Evolutionary conservation across 257 asterid species (phyloP), one percentile per base, ranked within the genome.

Genomic region (Capsicum baccatum): DNA sequence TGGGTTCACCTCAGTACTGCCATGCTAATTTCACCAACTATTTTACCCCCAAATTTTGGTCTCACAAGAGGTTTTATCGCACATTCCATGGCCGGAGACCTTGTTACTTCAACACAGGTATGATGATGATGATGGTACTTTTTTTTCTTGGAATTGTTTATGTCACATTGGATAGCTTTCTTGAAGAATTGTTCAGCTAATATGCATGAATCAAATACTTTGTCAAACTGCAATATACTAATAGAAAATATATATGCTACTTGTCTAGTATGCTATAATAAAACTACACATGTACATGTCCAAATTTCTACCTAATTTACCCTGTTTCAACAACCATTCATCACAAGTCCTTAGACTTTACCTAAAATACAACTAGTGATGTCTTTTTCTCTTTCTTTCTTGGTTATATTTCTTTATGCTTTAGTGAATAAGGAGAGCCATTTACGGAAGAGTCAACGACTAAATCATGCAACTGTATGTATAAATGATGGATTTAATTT

Each of bases 1-100:
- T 93, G 82, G 97, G 94, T 21, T 92, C 96, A 33, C 97, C 97
- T 42, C 94, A 92, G 21, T 93, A 93, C 56, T 93, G 96, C 83
- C 93, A 91, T 85, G 92, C 93, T 21, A 93, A 93, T 76, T 92
- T 93, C 90, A 91, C 95, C 8, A 93, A 86, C 21, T 93, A 93
- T 55, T 93, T 93, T 91, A 92, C 97, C 26, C 58, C 26, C 3
- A 66, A 79, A 10, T 93, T 93, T 82, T 92, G 97, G 96, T 87
- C 89, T 48, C 79, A 85, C 11, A 74, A 78, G 42, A 79, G 83
- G 82, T 89, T 89, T 71, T 83, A 87, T 84, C 88, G 89, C 57
- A 86, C 84, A 17, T 91, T 92, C 80, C 74, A 87, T 9, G 90
- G 92, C n/a, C 87, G 95, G 78, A 88, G 70, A 6, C 90, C 92